These are phyloP conservation scores for Paecilomyces sp. DNA, from an alignment of 2,329 filamentous ascomycete species.

Conservation along the genomic window DNA sequence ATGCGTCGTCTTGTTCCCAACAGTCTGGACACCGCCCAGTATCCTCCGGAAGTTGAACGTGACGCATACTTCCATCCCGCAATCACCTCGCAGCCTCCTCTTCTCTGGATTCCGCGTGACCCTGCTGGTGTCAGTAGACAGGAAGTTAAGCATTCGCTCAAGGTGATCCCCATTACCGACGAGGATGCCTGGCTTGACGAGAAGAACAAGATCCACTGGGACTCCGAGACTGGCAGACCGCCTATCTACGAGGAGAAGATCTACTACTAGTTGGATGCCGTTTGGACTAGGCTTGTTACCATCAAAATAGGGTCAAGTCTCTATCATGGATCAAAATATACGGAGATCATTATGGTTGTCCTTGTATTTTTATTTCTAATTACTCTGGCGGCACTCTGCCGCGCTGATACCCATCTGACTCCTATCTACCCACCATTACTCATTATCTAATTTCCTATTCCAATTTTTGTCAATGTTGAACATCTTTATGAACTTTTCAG, in stretches of 20 bases:
- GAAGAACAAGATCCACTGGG: conserved; percentile 59
- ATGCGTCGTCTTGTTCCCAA: conserved; percentile 64
- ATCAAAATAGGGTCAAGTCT: neutral
- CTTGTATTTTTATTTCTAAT: neutral
- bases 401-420: neutral
- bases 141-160: conserved; percentile 65
- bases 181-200: conserved; percentile 65
- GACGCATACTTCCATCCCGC: conserved; percentile 71
- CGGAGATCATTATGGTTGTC: neutral
- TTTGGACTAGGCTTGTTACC: neutral
- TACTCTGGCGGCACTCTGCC: neutral
- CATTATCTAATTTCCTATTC: neutral
- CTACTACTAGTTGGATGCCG: conserved; percentile 34
- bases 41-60: conserved; percentile 54
- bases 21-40: conserved; percentile 48
- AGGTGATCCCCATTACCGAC: conserved; percentile 72
- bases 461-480: neutral
- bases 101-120: conserved; percentile 83
- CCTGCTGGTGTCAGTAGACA: conserved; percentile 66
- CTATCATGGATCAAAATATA: neutral
- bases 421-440: neutral
- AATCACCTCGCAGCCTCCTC: conserved; percentile 53
- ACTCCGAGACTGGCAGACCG: conserved; percentile 48
- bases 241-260: conserved; percentile 55
- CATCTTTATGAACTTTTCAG: neutral